Evolutionary conservation across 306 rosid species (phyloP).

Genomic region (Hippophae rhamnoides): DNA sequence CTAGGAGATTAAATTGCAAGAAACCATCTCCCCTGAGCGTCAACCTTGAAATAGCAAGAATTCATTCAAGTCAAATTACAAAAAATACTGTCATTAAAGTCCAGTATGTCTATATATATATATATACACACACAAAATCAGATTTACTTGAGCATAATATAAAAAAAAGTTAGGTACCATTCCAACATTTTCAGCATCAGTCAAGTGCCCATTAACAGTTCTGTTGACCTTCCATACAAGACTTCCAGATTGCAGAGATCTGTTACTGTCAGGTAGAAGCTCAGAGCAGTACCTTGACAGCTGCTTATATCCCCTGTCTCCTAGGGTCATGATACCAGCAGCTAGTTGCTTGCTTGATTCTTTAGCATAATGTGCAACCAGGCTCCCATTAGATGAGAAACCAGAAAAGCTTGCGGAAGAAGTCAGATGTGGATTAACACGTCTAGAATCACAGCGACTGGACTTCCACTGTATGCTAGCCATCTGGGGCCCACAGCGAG

Average conservation of each 20-base stretch:
- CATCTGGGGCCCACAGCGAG: conserved; percentile 94
- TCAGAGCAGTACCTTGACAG: conserved; percentile 79
- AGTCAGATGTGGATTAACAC: conserved; percentile 62
- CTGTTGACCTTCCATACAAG: conserved; percentile 49
- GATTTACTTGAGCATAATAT: conserved; percentile 11
- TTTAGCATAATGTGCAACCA: conserved; percentile 91
- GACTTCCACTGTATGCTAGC: conserved; percentile 92
- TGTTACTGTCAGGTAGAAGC: conserved; percentile 51
- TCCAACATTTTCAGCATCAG: conserved; percentile 65
- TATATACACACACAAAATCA: not conserved
- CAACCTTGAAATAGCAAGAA: too few species aligned
- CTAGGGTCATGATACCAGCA: conserved; percentile 72
- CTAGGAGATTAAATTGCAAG: too few species aligned
- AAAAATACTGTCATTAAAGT: not conserved
- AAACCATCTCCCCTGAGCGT: too few species aligned
- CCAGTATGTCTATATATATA: not conserved
- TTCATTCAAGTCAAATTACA: too few species aligned
- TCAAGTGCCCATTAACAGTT: conserved; percentile 42
- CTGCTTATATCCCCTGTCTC: conserved; percentile 92
- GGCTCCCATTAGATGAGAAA: conserved; percentile 52
- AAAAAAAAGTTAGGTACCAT: conserved; percentile 42
- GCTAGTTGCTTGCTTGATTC: conserved; percentile 98
- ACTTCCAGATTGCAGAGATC: conserved; percentile 36
- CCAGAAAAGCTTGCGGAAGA: conserved; percentile 58
- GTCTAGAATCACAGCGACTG: conserved; percentile 43